Base-by-base conservation (phyloP, 2,329 filamentous ascomycete species). In the Pseudocercospora macadamiae region DNA sequence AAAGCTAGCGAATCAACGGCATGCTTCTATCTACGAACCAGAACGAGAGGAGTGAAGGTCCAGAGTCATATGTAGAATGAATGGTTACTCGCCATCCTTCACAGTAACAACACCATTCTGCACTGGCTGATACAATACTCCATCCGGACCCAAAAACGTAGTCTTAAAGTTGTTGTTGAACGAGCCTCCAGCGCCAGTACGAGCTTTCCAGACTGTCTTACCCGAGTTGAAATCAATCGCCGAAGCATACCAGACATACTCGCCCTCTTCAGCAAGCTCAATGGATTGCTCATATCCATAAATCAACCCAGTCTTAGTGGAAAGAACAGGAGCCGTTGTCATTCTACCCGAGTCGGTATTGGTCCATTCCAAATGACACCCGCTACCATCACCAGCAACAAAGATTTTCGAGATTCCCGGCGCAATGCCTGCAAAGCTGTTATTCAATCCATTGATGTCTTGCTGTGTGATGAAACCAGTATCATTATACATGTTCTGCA, bases 221-320 rank as follows among this genome's bases (percentile, higher is more conserved):
- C 45, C 45, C 10, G 45, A 18, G 3, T 49, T 5, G 4, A 28
- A 49, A 32, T 49, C 45, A 7, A 49, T 32, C 21, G 45, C 45
- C 8, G 28, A n/a, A 16, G 45, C 45, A 49, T 49, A 49, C 45
- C 45, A 49, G 1, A 49, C 45, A 30, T 49, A 49, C 25, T 28
- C 25, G 5, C 45, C 45, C 21, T 49, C 10, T 1, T 4, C 18
- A 4, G 45, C 45, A 2, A 49, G 28, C 10, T 49, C 2, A 3
- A 9, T 18, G n/a, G n/a, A n/a, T 32, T 49, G 45, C 3, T 25
- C 21, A 26, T 49, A 49, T 21, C 25, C 28, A 30, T 49, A 49
- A 3, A 49, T 49, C 2, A 49, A 10, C 14, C 45, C 45, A 2
- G 45, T 49, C 25, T 28, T 9, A 2, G 45, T 49, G 7, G 7